Conservation (phyloP, 1,284 basidiomycete genomes). For the Cryptococcus hybrid region DNA sequence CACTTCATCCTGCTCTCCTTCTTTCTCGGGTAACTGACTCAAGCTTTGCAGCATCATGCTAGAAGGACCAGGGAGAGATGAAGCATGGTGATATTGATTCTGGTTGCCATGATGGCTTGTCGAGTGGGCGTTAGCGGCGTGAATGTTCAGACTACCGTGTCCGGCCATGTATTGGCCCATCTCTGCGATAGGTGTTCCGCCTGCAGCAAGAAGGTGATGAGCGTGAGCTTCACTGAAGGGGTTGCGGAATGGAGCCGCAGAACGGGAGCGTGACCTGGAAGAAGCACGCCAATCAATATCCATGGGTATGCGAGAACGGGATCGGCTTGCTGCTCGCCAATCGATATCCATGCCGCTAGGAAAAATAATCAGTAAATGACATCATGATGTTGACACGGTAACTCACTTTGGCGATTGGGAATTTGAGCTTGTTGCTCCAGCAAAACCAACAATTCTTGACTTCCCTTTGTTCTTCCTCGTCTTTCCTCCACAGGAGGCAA, state of each 20-base stretch:
- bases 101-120: background rate
- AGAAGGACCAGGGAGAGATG: conserved; percentile 5
- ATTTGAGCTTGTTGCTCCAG: conserved; percentile 28
- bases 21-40: background rate
- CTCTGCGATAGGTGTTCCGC: conserved; percentile 13
- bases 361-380: conserved; percentile 3
- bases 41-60: conserved; percentile 1
- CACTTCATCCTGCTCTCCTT: background rate
- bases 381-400: conserved; percentile 7
- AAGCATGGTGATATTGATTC: conserved; percentile 1
- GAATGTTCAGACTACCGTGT: background rate
- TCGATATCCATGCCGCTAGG: conserved; percentile 67
- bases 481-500: conserved; percentile 23
- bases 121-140: background rate
- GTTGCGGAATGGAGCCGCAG: conserved; percentile 53
- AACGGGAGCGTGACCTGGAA: conserved; percentile 51
- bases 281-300: conserved; percentile 55
- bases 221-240: conserved; percentile 46
- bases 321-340: conserved; percentile 88
- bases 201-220: conserved; percentile 50
- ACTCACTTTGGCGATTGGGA: conserved; percentile 69
- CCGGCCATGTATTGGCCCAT: conserved; percentile 16
- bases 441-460: conserved; percentile 52
- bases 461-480: conserved; percentile 56
- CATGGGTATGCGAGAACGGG: conserved; percentile 80